Base-by-base conservation (phyloP, 2,329 filamentous ascomycete genomes). In the Colletotrichum orchidophilum region DNA sequence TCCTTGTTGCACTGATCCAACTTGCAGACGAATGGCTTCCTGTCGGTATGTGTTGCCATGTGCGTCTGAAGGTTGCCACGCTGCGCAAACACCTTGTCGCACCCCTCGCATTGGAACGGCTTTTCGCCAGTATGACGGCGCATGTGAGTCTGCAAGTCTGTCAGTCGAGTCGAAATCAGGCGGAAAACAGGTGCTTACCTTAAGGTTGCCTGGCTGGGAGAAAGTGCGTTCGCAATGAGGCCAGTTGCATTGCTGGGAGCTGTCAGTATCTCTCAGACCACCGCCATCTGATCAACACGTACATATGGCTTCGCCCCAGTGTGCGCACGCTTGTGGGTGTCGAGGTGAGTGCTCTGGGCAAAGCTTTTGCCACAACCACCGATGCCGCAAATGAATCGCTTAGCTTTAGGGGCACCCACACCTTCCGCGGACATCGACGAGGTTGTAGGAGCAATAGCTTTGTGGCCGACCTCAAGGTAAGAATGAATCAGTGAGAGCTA, bases 251-350 rank as follows among this genome's bases (percentile, higher is more conserved):
- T 87, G 79, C 91, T 89, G 73, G 70, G 4, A 29, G 18, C 35
- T 62, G 75, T 80, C 69, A 82, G 78, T 66, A 33, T 27, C 42
- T 49, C 73, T 9, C 63, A 62, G 15, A 71, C 49, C 29, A 31
- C 29, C 29, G 61, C 53, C 42, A 35, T n/a, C 0, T 0, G 46
- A 39, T 15, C 9, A 58, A 2, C 52, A 85, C 94, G 86, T 84
- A 97, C 93, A 80, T 96, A 98, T 71, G 96, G 96, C 80, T 95
- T 96, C 64, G 93, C 91, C 18, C 96, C 96, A 2, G 94, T 97
- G 81, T 99, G 96, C 5, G 93, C 92, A 74, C 95, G 89, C 55
- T 90, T 91, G 80, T 99, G 96, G 59, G 97, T 98, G 73, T 96
- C 93, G 11, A 98, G 87, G 76, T 98, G 96, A 1, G 95, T 97